Conservation (phyloP, 768 basidiomycete species). For the Hericium rajendrae region DNA sequence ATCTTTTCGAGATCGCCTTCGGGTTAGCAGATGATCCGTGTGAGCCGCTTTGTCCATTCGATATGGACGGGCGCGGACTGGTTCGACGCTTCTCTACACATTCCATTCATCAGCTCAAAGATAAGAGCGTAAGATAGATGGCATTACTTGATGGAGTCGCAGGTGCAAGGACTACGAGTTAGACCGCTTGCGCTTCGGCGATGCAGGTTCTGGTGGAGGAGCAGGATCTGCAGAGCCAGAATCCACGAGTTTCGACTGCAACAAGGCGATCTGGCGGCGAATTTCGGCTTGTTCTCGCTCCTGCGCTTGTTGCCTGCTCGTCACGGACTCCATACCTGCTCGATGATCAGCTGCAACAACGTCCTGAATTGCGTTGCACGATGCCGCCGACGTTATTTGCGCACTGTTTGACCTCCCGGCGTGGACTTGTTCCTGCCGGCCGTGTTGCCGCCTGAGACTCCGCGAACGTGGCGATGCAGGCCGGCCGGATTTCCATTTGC, state of each 20-base stretch:
- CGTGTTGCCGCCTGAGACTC: neutral
- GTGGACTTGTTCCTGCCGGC: neutral
- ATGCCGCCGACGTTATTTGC: constrained; percentile 14
- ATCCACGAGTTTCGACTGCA: constrained; percentile 46
- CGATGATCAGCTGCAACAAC: neutral
- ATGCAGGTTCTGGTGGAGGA: constrained; percentile 14
- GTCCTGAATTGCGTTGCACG: too few relatives aligned
- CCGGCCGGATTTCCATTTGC: neutral
- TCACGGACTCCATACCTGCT: constrained; percentile 45
- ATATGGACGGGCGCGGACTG: neutral
- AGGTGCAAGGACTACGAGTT: constrained; percentile 37
- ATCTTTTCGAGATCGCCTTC: neutral
- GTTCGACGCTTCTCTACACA: neutral
- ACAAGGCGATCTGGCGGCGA: constrained; percentile 39
- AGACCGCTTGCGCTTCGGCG: constrained; percentile 40
- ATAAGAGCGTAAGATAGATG: neutral
- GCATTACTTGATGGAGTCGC: constrained; percentile 61
- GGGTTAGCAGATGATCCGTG: neutral
- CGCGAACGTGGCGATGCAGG: constrained; percentile 4
- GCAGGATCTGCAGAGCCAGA: constrained; percentile 19
- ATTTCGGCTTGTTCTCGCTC: constrained; percentile 38
- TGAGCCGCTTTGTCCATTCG: neutral
- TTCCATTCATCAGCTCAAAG: neutral
- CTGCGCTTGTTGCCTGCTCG: constrained; percentile 30
- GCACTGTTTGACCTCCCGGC: constrained; percentile 6